Evolutionary conservation across 345 rosid species (phyloP).

Genomic region (Chamaenerion angustifolium): DNA sequence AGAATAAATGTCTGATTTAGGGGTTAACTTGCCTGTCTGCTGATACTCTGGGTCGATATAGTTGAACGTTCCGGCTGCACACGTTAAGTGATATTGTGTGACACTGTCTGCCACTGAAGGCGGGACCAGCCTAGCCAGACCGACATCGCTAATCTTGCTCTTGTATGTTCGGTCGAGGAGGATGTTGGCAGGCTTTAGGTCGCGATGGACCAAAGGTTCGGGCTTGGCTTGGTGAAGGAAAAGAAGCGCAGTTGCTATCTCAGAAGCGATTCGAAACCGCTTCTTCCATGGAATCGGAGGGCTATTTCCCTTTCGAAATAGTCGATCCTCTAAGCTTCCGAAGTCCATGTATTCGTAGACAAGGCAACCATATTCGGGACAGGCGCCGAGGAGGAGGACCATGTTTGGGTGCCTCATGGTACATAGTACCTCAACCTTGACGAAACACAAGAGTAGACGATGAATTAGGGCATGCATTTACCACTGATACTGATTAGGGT

Average conservation of each 20-base stretch:
- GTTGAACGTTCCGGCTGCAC: slow-evolving; percentile 90
- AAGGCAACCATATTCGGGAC: slow-evolving; percentile 78
- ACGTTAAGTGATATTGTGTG: slow-evolving; percentile 76
- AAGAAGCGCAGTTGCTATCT: slow-evolving; percentile 71
- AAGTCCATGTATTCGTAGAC: slow-evolving; percentile 72
- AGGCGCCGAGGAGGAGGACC: slow-evolving; percentile 87
- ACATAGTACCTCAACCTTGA: slow-evolving; percentile 68
- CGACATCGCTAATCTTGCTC: slow-evolving; percentile 90
- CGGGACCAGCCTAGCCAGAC: slow-evolving; percentile 83
- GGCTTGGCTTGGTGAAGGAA: slow-evolving; percentile 95
- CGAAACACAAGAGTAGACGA: no score
- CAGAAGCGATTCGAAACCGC: slow-evolving; percentile 61
- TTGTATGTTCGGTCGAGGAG: slow-evolving; percentile 67
- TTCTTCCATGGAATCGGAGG: slow-evolving; percentile 67
- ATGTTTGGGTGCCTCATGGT: slow-evolving; percentile 82
- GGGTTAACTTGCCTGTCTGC: slow-evolving; percentile 71
- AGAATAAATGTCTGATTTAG: slow-evolving; percentile 74
- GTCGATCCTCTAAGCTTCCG: slow-evolving; percentile 81
- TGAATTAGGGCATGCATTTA: no score
- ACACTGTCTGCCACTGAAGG: slow-evolving; percentile 59
- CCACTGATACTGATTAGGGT: no score
- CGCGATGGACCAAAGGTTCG: slow-evolving; percentile 86
- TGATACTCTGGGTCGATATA: slow-evolving; percentile 92
- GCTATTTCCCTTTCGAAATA: slow-evolving; percentile 46
- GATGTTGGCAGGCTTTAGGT: slow-evolving; percentile 87